These are phyloP conservation scores for Penicillium sp. DNA, from an alignment of 2,329 filamentous ascomycete species.

Conservation along the genomic window DNA sequence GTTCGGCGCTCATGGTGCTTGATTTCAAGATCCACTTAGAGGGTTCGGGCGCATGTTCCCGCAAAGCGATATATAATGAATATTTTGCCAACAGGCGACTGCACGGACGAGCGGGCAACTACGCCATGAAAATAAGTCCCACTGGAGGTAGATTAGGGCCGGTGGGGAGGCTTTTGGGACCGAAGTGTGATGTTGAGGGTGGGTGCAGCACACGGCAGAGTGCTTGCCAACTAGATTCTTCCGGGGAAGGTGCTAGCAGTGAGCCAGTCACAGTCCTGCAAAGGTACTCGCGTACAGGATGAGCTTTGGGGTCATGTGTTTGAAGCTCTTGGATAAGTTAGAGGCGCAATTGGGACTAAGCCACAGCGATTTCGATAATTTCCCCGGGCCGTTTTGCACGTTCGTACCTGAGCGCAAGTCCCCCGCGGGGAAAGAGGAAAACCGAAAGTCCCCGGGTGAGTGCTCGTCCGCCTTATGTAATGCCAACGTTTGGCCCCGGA, in stretches of 20 bases:
- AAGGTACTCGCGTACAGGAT: conserved; percentile 12
- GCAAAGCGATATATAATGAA: conserved; percentile 26
- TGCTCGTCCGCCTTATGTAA: conserved; percentile 12
- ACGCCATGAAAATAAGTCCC: conserved; percentile 15
- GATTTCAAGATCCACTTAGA: conserved; percentile 25
- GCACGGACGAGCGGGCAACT: conserved; percentile 12
- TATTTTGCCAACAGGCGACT: conserved; percentile 29
- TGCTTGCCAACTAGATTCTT: conserved; percentile 5
- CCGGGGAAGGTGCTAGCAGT: conserved; percentile 20
- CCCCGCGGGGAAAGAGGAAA: conserved; percentile 22
- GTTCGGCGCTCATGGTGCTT: conserved; percentile 34
- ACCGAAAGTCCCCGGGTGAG: conserved; percentile 13
- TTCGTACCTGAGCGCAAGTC: conserved; percentile 1
- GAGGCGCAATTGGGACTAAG: background rate
- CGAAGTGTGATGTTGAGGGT: conserved; percentile 1
- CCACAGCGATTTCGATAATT: background rate
- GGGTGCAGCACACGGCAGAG: background rate
- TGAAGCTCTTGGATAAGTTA: background rate
- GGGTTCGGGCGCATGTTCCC: conserved; percentile 30
- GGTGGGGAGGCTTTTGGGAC: background rate
- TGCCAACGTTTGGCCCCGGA: background rate
- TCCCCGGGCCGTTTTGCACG: background rate
- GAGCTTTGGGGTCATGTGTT: background rate
- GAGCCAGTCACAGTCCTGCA: conserved; percentile 17
- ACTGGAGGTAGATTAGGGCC: background rate